Evolutionary conservation across 2,329 filamentous ascomycete species (phyloP).

Genomic region (Trichoderma atroviride): DNA sequence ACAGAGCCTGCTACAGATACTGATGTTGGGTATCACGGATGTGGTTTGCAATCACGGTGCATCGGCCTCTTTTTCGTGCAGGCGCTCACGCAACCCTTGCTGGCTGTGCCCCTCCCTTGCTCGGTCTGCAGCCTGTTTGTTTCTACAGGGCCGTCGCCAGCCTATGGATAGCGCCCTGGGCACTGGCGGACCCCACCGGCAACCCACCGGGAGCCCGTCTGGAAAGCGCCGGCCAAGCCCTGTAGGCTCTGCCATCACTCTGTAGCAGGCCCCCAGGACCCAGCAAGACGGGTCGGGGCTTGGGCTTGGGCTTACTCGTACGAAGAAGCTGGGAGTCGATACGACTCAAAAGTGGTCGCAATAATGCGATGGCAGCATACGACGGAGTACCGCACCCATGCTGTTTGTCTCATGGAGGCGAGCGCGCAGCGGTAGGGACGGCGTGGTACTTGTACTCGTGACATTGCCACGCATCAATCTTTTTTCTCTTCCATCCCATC

Average conservation of each 20-base stretch:
- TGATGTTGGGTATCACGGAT: neutral
- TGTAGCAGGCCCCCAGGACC: neutral
- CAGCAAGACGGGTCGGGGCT: neutral
- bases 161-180: slow-evolving; percentile 11
- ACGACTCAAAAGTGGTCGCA: neutral
- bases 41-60: neutral
- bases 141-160: slow-evolving; percentile 10
- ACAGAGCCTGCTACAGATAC: neutral
- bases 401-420: neutral
- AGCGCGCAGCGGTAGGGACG: neutral
- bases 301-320: neutral
- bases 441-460: neutral
- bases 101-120: neutral
- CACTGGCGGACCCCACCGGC: slow-evolving; percentile 14
- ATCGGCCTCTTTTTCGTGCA: neutral
- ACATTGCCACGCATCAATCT: neutral
- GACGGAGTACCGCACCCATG: neutral
- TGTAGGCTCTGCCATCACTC: neutral
- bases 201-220: slow-evolving; percentile 4
- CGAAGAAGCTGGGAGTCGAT: neutral
- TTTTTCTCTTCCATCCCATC: neutral
- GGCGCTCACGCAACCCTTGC: neutral
- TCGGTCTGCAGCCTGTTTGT: neutral
- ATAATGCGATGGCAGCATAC: neutral
- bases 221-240: neutral